Evolutionary conservation across 805 yeast species (phyloP).

Genomic region (Dipodascus albidus): DNA sequence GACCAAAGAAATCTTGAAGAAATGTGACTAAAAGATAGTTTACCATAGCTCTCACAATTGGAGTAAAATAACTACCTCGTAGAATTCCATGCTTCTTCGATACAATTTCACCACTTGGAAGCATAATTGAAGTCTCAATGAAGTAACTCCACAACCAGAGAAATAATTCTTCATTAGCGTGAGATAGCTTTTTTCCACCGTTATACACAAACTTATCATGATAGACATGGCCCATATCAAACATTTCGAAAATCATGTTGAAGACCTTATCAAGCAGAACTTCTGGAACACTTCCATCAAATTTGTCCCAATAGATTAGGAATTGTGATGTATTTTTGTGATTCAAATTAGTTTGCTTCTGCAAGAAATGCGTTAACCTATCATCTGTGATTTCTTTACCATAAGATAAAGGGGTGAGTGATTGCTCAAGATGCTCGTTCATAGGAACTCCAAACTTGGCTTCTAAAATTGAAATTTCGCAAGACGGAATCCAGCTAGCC

Average conservation of each 20-base stretch:
- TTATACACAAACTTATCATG: not conserved
- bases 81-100: not conserved
- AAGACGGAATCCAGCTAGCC: slow-evolving; percentile 1
- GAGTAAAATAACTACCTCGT: not conserved
- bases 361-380: not conserved
- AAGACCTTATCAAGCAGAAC: not conserved
- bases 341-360: not conserved
- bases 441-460: slow-evolving; percentile 1
- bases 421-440: not conserved
- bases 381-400: not conserved
- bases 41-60: not conserved
- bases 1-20: slow-evolving; percentile 1
- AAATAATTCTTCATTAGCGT: not conserved
- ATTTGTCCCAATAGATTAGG: not conserved
- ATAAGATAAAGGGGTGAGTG: not conserved
- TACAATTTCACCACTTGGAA: not conserved
- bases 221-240: not conserved
- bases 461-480: not conserved
- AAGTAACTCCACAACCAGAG: not conserved
- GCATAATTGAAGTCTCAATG: not conserved
- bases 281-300: not conserved
- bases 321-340: not conserved
- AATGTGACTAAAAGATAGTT: not conserved
- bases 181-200: not conserved
- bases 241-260: not conserved